These are phyloP conservation scores for Pyrus bretschneideri DNA, from an alignment of 306 rosid species.

Conservation along the genomic window DNA sequence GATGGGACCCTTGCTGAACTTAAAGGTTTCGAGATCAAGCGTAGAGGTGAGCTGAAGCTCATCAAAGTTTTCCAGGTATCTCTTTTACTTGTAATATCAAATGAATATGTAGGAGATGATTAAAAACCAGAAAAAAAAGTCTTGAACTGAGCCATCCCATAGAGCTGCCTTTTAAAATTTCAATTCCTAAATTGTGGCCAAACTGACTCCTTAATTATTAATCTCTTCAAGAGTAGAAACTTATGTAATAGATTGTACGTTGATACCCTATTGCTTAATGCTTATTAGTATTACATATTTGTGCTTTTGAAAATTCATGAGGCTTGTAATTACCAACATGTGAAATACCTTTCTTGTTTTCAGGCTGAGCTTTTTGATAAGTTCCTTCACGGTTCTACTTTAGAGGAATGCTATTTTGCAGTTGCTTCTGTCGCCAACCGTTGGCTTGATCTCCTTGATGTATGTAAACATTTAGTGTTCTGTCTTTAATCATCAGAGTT, in stretches of 20 bases:
- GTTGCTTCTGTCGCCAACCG: constrained; percentile 85
- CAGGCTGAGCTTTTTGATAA: constrained; percentile 97
- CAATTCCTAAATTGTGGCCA: neutral
- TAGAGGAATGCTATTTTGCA: constrained; percentile 84
- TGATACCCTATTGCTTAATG: neutral
- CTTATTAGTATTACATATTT: neutral
- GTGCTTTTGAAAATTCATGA: neutral
- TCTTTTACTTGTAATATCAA: neutral
- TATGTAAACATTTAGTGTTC: constrained; percentile 31
- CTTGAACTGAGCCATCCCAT: neutral
- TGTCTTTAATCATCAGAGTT: constrained; percentile 11
- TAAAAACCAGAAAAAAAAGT: neutral
- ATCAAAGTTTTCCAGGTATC: constrained; percentile 97
- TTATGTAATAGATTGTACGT: neutral
- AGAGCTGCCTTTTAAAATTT: neutral
- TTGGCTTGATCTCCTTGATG: constrained; percentile 99
- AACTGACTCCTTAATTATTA: neutral
- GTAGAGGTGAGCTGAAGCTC: constrained; percentile 98
- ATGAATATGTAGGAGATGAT: neutral
- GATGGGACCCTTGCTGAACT: constrained; percentile 98
- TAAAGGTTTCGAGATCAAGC: constrained; percentile 99
- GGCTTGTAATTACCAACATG: neutral
- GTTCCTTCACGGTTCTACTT: constrained; percentile 85
- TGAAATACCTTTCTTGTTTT: constrained; percentile 22
- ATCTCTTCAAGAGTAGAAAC: neutral